Evolutionary conservation across 2,329 filamentous ascomycete genomes (phyloP), one percentile per base, ranked within the genome.

Genomic region (Xylariaceae sp.): DNA sequence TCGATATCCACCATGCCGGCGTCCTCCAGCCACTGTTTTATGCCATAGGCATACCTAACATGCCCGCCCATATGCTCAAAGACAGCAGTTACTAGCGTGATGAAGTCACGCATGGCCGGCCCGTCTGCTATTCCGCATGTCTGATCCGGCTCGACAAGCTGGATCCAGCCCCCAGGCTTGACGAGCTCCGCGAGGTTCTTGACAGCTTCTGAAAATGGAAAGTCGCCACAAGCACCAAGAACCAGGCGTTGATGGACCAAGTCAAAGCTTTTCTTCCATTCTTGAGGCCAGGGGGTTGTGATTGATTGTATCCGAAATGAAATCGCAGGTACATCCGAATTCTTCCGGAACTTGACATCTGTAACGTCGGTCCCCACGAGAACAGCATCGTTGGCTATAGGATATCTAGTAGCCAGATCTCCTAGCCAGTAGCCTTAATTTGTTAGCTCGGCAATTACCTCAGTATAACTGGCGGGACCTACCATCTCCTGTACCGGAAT

Each of bases 111-210:
- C 47, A 49, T 49, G 5, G 47, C 37, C 10, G 37, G 47, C 13
- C 47, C 37, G 22, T 49, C 26, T 15, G 9, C 7, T 10, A 42
- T n/a, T 8, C 47, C 26, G 26, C 26, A 26, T 26, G 26, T 26
- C 29, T 49, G 47, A 16, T 49, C 47, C 6, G 37, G 22, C 19
- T 53, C 50, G 15, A 53, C 10, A 6, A 53, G 45, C 36, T 53
- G 44, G 15, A 53, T 48, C 50, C 50, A 53, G 13, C 50, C 50
- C 3, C 44, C 44, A 29, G 50, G 50, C 12, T 48, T 53, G 39
- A 53, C 45, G 9, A 53, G 37, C 9, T 5, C 50, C 10, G 16
- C 13, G 22, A 53, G 45, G 10, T 41, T 26, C 2, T 18, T 15
- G 12, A 51, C 32, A 21, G 42, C 42, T 13, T 34, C n/a, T 26